Evolutionary conservation across 495 filamentous ascomycete genomes (phyloP).

Genomic region (Neurospora tetrasperma): DNA sequence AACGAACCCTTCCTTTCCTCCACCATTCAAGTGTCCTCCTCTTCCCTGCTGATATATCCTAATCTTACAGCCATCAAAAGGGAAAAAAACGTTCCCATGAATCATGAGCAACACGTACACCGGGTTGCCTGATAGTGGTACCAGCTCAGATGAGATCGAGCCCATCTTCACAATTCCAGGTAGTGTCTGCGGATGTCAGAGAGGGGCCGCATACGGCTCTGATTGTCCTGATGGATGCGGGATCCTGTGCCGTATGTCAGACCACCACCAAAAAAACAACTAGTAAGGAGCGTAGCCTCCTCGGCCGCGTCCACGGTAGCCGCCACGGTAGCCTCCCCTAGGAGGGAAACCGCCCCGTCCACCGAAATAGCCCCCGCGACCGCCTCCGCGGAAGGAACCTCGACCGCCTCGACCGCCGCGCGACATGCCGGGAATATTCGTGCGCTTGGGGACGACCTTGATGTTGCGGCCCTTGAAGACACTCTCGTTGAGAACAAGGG

Average conservation of each 20-base stretch:
- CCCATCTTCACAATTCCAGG: not conserved
- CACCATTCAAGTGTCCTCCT: not conserved
- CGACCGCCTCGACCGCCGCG: slow-evolving; percentile 59
- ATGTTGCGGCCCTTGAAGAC: slow-evolving; percentile 89
- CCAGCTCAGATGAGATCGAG: not conserved
- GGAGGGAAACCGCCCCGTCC: slow-evolving; percentile 48
- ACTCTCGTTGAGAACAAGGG: slow-evolving; percentile 92
- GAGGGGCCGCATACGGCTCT: not conserved
- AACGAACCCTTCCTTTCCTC: not conserved
- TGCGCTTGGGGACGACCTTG: slow-evolving; percentile 97
- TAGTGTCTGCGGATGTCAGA: not conserved
- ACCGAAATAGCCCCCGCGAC: slow-evolving; percentile 44
- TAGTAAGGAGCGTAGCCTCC: slow-evolving; percentile 71
- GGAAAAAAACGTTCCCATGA: not conserved
- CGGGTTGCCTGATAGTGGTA: not conserved
- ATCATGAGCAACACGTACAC: not conserved
- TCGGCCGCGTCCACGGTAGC: slow-evolving; percentile 67
- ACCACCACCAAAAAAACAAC: slow-evolving; percentile 2
- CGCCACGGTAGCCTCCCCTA: slow-evolving; percentile 70
- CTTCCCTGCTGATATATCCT: not conserved
- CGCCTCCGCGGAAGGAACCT: slow-evolving; percentile 41
- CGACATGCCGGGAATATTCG: slow-evolving; percentile 89
- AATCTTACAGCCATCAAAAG: not conserved
- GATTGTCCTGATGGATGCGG: not conserved
- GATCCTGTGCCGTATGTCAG: not conserved